These are phyloP conservation scores for Cyclotella sp. DNA, from an alignment of 108 stramenopile genomes.

Conservation along the genomic window DNA sequence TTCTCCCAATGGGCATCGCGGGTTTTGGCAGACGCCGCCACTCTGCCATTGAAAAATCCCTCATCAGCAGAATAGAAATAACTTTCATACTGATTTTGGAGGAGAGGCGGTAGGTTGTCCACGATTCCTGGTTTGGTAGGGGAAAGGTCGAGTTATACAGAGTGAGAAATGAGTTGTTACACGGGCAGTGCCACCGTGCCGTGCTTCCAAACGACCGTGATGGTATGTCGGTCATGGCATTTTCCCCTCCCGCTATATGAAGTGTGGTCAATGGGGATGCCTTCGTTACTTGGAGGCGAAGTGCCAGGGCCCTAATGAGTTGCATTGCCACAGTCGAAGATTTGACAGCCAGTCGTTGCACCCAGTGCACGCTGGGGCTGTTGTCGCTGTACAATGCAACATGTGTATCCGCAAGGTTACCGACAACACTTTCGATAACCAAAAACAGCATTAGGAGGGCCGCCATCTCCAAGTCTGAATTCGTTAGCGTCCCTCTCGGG, in stretches of 20 bases:
- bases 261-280: constrained; percentile 14
- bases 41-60: constrained; percentile 20
- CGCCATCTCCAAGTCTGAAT: constrained; percentile 20
- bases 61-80: constrained; percentile 5
- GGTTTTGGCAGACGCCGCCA: constrained; percentile 15
- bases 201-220: constrained; percentile 15
- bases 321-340: neutral
- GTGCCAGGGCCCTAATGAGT: constrained; percentile 6
- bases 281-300: neutral
- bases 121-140: constrained; percentile 10
- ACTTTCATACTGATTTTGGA: neutral
- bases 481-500: neutral
- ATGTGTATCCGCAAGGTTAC: neutral
- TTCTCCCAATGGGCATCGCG: neutral
- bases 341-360: neutral
- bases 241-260: constrained; percentile 1
- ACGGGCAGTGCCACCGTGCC: constrained; percentile 5
- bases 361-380: constrained; percentile 1
- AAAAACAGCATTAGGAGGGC: neutral
- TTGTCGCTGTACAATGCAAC: constrained; percentile 17
- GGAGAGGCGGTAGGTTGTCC: constrained; percentile 10
- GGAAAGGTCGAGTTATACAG: constrained; percentile 13
- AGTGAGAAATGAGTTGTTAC: neutral
- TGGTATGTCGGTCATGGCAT: constrained; percentile 15
- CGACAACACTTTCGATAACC: constrained; percentile 1